phyloP scores from a whole-genome alignment of 2,329 filamentous ascomycete genomes.

The Diaporthe caulivora region DNA sequence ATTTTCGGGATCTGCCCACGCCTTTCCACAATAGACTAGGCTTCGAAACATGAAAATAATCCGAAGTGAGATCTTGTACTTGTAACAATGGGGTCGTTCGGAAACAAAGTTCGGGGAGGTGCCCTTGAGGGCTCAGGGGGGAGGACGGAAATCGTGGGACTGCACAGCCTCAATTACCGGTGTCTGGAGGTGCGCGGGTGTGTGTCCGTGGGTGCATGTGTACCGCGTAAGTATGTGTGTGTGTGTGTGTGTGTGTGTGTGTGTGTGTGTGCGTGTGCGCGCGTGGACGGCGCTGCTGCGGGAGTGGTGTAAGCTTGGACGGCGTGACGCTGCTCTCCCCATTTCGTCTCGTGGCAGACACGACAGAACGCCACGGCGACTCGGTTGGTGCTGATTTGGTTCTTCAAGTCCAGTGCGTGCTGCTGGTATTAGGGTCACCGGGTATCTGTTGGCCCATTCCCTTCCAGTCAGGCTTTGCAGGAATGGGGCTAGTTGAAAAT shows the following conservation, averaged over 20 bases:
- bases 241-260: not conserved
- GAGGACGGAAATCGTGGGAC: constrained; percentile 30
- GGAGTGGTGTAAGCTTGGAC: constrained; percentile 20
- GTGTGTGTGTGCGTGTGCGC: constrained; percentile 13
- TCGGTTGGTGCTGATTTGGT: constrained; percentile 28
- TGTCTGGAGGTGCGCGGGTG: constrained; percentile 6
- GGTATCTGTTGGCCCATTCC: constrained; percentile 4
- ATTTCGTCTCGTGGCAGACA: constrained; percentile 33
- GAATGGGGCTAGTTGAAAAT: constrained; percentile 22
- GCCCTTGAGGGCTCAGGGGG: constrained; percentile 27
- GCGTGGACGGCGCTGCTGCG: constrained; percentile 11
- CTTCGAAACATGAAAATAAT: constrained; percentile 24
- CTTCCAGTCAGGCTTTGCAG: constrained; percentile 17
- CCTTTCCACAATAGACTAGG: constrained; percentile 28
- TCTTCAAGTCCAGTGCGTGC: not conserved
- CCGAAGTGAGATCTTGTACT: constrained; percentile 26
- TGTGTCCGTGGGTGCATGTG: not conserved
- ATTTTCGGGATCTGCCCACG: constrained; percentile 26
- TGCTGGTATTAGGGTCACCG: constrained; percentile 22
- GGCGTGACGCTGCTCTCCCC: constrained; percentile 32
- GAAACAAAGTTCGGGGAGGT: constrained; percentile 30
- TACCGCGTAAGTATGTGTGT: too few species aligned
- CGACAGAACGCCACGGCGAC: constrained; percentile 26
- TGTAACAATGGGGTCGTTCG: constrained; percentile 24
- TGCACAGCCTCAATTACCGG: constrained; percentile 38